Evolutionary conservation across 2,329 filamentous ascomycete species (phyloP).

Genomic region (Cercospora sp.): DNA sequence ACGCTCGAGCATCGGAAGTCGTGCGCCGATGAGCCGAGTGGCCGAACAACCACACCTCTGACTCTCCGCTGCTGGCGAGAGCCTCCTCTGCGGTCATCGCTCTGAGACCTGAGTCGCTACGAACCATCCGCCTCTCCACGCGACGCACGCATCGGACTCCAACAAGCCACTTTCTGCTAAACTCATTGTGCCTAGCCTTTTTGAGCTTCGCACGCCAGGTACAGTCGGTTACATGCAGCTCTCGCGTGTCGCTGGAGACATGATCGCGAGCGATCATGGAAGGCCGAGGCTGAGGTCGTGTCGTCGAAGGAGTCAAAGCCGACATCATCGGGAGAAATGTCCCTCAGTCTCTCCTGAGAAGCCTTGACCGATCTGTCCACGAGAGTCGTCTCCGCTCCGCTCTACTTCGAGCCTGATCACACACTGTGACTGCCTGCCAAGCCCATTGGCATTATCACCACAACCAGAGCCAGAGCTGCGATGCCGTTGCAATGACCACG

Average conservation of each 20-base stretch:
- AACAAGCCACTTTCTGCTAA: not conserved
- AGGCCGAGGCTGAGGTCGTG: not conserved
- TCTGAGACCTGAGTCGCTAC: conserved; percentile 3
- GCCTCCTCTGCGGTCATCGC: conserved; percentile 8
- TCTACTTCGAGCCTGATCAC: not conserved
- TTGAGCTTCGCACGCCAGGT: not conserved
- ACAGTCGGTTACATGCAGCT: not conserved
- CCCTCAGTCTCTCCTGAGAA: not conserved
- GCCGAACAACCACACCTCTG: conserved; percentile 6
- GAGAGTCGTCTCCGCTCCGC: not conserved
- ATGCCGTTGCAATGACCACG: not conserved
- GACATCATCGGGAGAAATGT: not conserved
- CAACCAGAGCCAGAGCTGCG: not conserved
- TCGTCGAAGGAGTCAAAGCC: not conserved
- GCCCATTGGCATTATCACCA: not conserved
- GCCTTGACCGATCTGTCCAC: not conserved
- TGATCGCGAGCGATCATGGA: not conserved
- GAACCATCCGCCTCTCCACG: conserved; percentile 7
- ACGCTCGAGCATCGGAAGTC: not conserved
- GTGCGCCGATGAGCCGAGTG: conserved; percentile 1
- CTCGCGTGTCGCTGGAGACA: not conserved
- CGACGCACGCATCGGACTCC: not conserved
- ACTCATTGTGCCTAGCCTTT: not conserved
- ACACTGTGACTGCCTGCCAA: not conserved
- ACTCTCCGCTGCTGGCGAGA: not conserved